These are phyloP conservation scores for Paracorniculantispora psalliotae DNA, from an alignment of 2,329 filamentous ascomycete species.

Conservation along the genomic window DNA sequence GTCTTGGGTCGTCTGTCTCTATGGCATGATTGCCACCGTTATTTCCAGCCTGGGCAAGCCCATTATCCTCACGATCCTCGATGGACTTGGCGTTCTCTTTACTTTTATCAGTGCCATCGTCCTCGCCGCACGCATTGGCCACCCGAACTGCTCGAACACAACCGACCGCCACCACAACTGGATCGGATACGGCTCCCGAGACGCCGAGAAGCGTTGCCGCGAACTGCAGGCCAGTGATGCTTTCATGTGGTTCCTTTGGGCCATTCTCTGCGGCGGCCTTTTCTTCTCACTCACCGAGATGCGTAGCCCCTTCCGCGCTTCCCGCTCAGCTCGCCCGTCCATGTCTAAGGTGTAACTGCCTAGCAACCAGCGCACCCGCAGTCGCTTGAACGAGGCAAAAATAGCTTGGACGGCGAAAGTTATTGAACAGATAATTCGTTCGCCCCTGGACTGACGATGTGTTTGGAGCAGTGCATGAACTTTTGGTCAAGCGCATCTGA, in stretches of 20 bases:
- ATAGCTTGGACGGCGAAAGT: too few relatives aligned
- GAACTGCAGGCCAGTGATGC: slow-evolving; percentile 69
- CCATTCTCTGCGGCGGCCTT: slow-evolving; percentile 52
- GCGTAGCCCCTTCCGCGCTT: slow-evolving; percentile 40
- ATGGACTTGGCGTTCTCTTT: slow-evolving; percentile 59
- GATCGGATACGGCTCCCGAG: slow-evolving; percentile 57
- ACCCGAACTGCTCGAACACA: slow-evolving; percentile 60
- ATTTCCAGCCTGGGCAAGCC: slow-evolving; percentile 48
- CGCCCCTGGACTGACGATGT: too few relatives aligned
- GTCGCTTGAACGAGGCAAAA: too few relatives aligned
- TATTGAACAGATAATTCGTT: too few relatives aligned
- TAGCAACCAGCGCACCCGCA: not conserved
- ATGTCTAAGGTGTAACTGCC: slow-evolving; percentile 50
- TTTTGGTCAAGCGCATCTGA: too few relatives aligned
- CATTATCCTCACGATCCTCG: slow-evolving; percentile 49
- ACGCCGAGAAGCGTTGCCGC: slow-evolving; percentile 62
- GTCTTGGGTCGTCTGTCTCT: slow-evolving; percentile 60
- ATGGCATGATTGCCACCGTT: slow-evolving; percentile 54
- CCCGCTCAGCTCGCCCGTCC: slow-evolving; percentile 40
- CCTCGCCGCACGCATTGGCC: slow-evolving; percentile 62
- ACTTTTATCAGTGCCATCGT: slow-evolving; percentile 67
- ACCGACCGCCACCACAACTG: slow-evolving; percentile 37
- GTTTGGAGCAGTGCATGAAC: too few relatives aligned
- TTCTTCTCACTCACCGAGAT: slow-evolving; percentile 51
- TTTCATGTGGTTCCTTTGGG: slow-evolving; percentile 77